Conservation (phyloP, 169 alveolate species). For the Eimeria acervulina region DNA sequence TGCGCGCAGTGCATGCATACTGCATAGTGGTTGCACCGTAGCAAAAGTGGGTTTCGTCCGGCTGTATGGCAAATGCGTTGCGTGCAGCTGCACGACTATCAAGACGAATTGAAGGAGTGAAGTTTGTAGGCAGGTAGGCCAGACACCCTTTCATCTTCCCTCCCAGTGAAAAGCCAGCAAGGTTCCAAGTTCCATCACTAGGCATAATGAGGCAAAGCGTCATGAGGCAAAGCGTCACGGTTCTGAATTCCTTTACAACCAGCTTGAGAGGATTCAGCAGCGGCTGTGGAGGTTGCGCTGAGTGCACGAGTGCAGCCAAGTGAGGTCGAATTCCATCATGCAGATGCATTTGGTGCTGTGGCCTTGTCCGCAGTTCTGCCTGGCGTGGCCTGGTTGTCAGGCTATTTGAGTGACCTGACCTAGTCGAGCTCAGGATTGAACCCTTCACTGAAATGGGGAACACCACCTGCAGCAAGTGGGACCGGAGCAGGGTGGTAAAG, state of each 20-base stretch:
- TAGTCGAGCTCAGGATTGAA: neutral
- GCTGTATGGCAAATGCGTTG: slow-evolving; percentile 5
- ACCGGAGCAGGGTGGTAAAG: neutral
- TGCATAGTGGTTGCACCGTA: neutral
- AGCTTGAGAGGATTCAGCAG: too few species aligned
- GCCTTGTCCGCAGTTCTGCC: neutral
- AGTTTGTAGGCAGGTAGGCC: neutral
- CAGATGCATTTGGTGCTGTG: neutral
- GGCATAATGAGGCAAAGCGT: too few species aligned
- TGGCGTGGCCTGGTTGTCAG: neutral
- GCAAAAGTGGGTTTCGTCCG: neutral
- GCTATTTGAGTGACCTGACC: neutral
- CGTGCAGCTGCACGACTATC: slow-evolving; percentile 47
- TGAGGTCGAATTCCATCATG: too few species aligned
- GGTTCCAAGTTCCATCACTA: neutral
- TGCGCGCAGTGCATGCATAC: neutral
- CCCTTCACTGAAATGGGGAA: neutral
- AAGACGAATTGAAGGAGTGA: neutral
- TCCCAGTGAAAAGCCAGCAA: neutral
- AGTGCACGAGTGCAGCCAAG: too few species aligned
- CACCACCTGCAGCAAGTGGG: neutral
- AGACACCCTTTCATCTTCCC: neutral
- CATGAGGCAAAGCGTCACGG: too few species aligned
- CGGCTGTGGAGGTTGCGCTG: too few species aligned
- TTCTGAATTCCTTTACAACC: too few species aligned